Base-by-base conservation (phyloP, 495 filamentous ascomycete genomes). In the Pyronema domesticum region DNA sequence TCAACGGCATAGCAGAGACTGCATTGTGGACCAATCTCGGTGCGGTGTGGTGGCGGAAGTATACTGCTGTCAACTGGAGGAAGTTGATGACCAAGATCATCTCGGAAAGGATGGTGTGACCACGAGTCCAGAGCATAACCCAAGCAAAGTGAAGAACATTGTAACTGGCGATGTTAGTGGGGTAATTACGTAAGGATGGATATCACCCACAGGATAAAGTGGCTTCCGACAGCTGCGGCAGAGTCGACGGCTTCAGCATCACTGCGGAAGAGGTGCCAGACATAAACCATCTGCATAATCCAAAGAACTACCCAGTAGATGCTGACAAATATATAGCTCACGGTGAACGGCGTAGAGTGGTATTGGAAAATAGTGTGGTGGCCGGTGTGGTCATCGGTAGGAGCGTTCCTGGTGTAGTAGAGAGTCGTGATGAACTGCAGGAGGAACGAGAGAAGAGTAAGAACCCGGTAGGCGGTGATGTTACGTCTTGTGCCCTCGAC, bases 281-380 rank as follows among this genome's bases (percentile, higher is more conserved):
- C 68, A 65, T 93, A 95, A 59, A 72, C 78, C 51, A 82, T 65
- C 62, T 95, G 88, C 43, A 82, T 71, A 55, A 88, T 62, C 60
- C 83, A 83, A 53, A 93, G 74, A 36, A 80, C 64, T 53, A 89
- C 71, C 85, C 85, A 94, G 72, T 86, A 95, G 57, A 91, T 73
- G 36, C 73, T 76, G 10, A 79, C 78, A 56, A 91, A 79, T 58
- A 80, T 67, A 8, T 73, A 68, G 67, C 82, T 85, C 67, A 85
- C 71, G 15, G 82, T 79, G 68, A 94, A 95, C 0, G 83, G 80
- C 1, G 86, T 88, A 42, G 68, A 68, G 57, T 79, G 75, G 62
- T 86, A 78, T 37, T 75, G 74, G 18, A 63, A 64, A 51, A 63
- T 60, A 51, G 57, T 59, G 17, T 66, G 68, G 52, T 75, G 71